phyloP scores from a whole-genome alignment of 371 early-diverging fungal genomes.

The Coemansia sp. region DNA sequence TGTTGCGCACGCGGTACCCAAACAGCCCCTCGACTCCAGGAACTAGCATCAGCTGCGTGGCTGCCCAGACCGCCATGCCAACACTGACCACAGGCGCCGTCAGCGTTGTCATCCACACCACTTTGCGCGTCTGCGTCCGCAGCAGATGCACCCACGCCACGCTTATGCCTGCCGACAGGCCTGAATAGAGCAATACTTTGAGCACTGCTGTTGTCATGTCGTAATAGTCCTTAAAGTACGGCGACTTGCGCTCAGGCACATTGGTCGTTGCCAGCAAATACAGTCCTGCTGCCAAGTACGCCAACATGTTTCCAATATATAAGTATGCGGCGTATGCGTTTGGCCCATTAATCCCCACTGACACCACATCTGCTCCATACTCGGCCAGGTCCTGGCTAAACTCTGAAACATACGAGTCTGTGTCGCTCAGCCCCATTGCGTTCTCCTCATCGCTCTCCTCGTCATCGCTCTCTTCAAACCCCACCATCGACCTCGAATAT shows the following conservation, averaged over 20 bases:
- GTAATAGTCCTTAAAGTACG: conserved; percentile 32
- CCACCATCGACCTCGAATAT: conserved; percentile 19
- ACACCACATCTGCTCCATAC: conserved; percentile 17
- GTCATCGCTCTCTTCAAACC: conserved; percentile 6
- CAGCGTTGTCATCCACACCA: conserved; percentile 46
- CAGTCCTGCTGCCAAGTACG: conserved; percentile 11
- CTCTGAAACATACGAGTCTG: conserved; percentile 43
- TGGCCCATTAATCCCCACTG: conserved; percentile 27
- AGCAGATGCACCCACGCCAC: conserved; percentile 40
- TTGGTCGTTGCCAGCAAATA: conserved; percentile 30
- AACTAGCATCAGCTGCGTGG: conserved; percentile 21
- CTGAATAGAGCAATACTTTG: conserved; percentile 18
- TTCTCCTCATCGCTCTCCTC: conserved; percentile 1
- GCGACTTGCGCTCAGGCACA: conserved; percentile 33
- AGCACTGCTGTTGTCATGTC: conserved; percentile 30
- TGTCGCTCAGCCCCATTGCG: conserved; percentile 7
- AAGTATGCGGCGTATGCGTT: conserved; percentile 28
- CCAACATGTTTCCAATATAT: conserved; percentile 21
- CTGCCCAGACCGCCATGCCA: conserved; percentile 41
- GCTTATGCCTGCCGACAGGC: conserved; percentile 21
- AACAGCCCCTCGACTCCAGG: conserved; percentile 29
- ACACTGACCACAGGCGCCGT: conserved; percentile 34
- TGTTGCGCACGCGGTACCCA: conserved; percentile 33
- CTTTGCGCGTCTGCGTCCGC: conserved; percentile 42
- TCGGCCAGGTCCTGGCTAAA: conserved; percentile 44